Evolutionary conservation across 345 rosid species (phyloP).

Genomic region (Punica granatum): DNA sequence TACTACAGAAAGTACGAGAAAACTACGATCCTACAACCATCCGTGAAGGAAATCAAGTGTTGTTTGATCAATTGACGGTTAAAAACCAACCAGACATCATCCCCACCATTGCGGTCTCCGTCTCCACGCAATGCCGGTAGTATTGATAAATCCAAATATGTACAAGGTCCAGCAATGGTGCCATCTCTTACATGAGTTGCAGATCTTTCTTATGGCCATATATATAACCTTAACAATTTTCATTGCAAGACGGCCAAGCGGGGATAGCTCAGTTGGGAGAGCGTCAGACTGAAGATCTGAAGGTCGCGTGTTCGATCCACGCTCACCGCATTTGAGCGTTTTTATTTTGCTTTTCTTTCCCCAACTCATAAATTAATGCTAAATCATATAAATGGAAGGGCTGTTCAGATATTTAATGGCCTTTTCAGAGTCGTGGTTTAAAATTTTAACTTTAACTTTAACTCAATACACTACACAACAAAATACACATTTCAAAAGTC

Average conservation of each 20-base stretch:
- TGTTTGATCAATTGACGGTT: constrained; percentile 20
- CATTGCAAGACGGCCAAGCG: no score
- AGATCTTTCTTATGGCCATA: constrained; percentile 10
- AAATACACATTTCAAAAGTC: no score
- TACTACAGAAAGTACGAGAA: constrained; percentile 33
- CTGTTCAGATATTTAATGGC: no score
- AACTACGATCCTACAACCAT: constrained; percentile 46
- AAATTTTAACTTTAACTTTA: no score
- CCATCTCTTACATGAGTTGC: constrained; percentile 44
- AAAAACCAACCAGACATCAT: constrained; percentile 8
- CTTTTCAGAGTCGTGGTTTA: no score
- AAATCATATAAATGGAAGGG: no score
- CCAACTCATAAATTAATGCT: no score
- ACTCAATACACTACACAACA: no score
- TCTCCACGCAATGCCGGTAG: not conserved
- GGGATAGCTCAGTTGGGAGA: constrained; percentile 95
- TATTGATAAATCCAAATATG: not conserved
- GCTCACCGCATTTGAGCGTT: constrained; percentile 51
- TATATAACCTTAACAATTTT: no score
- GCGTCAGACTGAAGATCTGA: constrained; percentile 98
- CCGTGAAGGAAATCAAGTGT: constrained; percentile 50
- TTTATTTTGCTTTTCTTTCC: not conserved
- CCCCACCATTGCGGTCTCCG: constrained; percentile 12
- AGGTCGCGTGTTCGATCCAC: constrained; percentile 96
- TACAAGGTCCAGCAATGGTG: constrained; percentile 12